Conservation (phyloP, 2,329 filamentous ascomycete genomes). For the Fusarium gaditjirri region DNA sequence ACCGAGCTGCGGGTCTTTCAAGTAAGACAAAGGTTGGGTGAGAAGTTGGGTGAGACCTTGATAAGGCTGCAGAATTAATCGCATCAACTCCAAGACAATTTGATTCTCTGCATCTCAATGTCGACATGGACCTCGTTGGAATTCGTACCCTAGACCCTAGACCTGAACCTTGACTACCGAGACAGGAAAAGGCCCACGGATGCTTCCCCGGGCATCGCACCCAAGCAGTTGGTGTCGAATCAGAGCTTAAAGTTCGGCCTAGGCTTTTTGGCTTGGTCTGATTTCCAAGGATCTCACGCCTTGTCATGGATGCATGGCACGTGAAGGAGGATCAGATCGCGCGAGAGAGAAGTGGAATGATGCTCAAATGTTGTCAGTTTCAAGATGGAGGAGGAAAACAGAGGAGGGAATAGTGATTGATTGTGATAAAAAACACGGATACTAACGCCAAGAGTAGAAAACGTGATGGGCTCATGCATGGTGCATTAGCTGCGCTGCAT, state of each 20-base stretch:
- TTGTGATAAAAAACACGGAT: conserved; percentile 1
- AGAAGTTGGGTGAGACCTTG: background rate
- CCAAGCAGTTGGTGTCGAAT: conserved; percentile 32
- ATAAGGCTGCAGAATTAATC: conserved; percentile 18
- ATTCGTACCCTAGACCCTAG: conserved; percentile 13
- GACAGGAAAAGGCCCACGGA: conserved; percentile 26
- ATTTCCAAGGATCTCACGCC: background rate
- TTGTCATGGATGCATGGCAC: background rate
- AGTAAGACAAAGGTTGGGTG: conserved; percentile 6
- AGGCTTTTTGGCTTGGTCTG: background rate
- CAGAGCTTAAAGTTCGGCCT: conserved; percentile 15
- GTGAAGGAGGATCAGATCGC: background rate
- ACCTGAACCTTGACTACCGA: conserved; percentile 1
- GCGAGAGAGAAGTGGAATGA: background rate
- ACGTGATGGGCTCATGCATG: conserved; percentile 29
- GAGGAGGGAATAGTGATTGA: background rate
- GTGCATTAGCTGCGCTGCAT: conserved; percentile 23
- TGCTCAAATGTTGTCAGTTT: background rate
- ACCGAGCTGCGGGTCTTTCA: background rate
- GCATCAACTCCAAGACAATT: conserved; percentile 4
- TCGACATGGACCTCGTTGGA: background rate
- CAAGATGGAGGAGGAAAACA: background rate
- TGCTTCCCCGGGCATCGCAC: conserved; percentile 34
- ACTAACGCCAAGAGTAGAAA: conserved; percentile 17
- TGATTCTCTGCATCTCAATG: background rate